Conservation (phyloP, 495 filamentous ascomycete genomes). For the Lasiosphaeria hispida region DNA sequence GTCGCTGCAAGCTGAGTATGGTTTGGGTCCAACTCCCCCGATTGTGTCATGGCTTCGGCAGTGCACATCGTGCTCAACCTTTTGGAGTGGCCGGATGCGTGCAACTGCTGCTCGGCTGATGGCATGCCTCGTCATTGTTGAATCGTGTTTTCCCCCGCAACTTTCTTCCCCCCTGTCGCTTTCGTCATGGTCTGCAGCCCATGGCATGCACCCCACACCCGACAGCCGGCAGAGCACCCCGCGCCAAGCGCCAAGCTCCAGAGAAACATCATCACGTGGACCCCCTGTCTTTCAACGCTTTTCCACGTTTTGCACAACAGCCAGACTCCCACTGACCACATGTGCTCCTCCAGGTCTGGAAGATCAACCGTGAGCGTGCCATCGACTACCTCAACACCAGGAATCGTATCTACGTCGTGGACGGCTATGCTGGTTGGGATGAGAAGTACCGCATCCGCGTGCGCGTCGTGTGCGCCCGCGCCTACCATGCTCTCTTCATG, state of each 20-base stretch:
- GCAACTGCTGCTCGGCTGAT: conserved; percentile 6
- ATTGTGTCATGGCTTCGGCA: conserved; percentile 25
- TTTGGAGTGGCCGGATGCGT: conserved; percentile 14
- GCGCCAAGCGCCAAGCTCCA: background rate
- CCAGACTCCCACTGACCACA: conserved; percentile 15
- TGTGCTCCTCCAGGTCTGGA: conserved; percentile 72
- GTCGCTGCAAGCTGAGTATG: background rate
- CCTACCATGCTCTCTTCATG: conserved; percentile 99
- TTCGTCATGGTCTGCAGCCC: conserved; percentile 29
- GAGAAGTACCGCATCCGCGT: conserved; percentile 97
- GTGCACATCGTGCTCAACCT: background rate
- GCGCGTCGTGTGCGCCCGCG: conserved; percentile 95
- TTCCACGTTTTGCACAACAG: background rate
- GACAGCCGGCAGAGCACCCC: conserved; percentile 21
- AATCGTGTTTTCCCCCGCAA: conserved; percentile 5
- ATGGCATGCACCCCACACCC: conserved; percentile 38
- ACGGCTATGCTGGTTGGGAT: conserved; percentile 98
- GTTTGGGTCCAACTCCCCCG: conserved; percentile 9
- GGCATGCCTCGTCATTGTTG: conserved; percentile 22
- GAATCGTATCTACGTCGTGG: conserved; percentile 97
- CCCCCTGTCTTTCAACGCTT: conserved; percentile 16
- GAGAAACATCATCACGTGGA: conserved; percentile 23
- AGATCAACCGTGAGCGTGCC: conserved; percentile 98
- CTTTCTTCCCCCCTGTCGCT: conserved; percentile 23
- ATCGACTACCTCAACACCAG: conserved; percentile 98